Base-by-base conservation (phyloP, 208 protist genomes). In the Acanthamoeba sp. region DNA sequence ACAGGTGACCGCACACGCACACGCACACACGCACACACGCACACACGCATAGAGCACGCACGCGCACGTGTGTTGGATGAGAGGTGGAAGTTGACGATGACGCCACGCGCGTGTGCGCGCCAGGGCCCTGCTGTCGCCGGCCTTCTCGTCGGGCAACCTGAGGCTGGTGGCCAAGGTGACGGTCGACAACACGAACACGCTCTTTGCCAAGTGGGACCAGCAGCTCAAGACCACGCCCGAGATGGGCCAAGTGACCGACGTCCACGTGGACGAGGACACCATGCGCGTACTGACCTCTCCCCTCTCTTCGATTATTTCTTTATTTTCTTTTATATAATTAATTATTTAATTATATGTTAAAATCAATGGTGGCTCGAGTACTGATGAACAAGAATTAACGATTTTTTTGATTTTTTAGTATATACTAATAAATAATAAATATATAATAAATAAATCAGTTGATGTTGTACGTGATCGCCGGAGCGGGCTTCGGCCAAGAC, bases 401-500 rank as follows among this genome's bases (percentile, higher is more conserved):
- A n/a, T n/a, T n/a, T n/a, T n/a, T n/a, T n/a, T n/a, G n/a, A 48
- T 50, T 50, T 20, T 50, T 50, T 50, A 1, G 12, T 50, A 7
- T 20, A 20, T 9, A 50, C 18, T 50, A 50, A 50, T 14, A 50
- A 50, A 50, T 50, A 10, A 50, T 50, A 7, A 50, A 20, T 50
- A 14, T 50, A 7, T 76, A 29, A 36, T 42, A 29, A 29, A 36
- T 42, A 29, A 6, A 36, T 12, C 66, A 84, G 73, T 55, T 55
- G 40, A 84, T 84, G 73, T 52, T 84, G 40, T 55, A 52, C 40
- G 42, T 84, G 40, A 84, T 84, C 73, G 73, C 73, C 22, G 34
- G 73, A 12, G 73, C 73, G 12, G 73, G 73, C 7, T 84, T 84
- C 73, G 73, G 73, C 1, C 73, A 52, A 27, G 22, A 84, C 18